These are phyloP conservation scores for Opeltia flavorubescens DNA, from an alignment of 495 filamentous ascomycete species.

Conservation along the genomic window DNA sequence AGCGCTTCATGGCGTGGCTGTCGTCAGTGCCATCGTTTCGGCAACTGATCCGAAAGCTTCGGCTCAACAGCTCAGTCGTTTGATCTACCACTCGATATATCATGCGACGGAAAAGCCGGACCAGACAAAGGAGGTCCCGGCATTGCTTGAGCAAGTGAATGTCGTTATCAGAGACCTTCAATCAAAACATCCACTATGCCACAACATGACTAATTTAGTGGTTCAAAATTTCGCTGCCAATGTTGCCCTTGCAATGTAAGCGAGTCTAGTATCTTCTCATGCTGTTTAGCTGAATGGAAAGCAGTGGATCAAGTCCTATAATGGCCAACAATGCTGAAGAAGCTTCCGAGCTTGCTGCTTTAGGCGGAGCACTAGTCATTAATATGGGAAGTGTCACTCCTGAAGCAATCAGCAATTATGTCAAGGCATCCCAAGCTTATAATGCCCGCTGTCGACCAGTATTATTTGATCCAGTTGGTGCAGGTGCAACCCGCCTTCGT, in stretches of 20 bases:
- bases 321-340: conserved; percentile 85
- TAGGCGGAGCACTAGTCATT: conserved; percentile 60
- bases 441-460: conserved; percentile 61
- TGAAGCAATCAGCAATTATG: conserved; percentile 53
- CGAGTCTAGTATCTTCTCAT: not conserved
- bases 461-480: conserved; percentile 83
- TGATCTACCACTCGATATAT: conserved; percentile 34
- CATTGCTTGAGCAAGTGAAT: conserved; percentile 32
- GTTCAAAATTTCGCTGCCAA: conserved; percentile 92
- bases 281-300: conserved; percentile 5
- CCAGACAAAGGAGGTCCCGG: conserved; percentile 22
- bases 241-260: conserved; percentile 59
- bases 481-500: conserved; percentile 65
- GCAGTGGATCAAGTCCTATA: conserved; percentile 71
- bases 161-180: conserved; percentile 45
- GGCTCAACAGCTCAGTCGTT: conserved; percentile 37
- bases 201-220: conserved; percentile 94
- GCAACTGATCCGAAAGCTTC: conserved; percentile 48
- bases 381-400: conserved; percentile 89
- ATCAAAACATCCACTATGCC: conserved; percentile 55
- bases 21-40: conserved; percentile 81
- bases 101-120: conserved; percentile 24
- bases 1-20: conserved; percentile 61
- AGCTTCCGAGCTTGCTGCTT: conserved; percentile 56
- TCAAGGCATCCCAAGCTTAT: conserved; percentile 57